These are phyloP conservation scores for Tolypocladium ovalisporum DNA, from an alignment of 2,329 filamentous ascomycete genomes.

Conservation along the genomic window DNA sequence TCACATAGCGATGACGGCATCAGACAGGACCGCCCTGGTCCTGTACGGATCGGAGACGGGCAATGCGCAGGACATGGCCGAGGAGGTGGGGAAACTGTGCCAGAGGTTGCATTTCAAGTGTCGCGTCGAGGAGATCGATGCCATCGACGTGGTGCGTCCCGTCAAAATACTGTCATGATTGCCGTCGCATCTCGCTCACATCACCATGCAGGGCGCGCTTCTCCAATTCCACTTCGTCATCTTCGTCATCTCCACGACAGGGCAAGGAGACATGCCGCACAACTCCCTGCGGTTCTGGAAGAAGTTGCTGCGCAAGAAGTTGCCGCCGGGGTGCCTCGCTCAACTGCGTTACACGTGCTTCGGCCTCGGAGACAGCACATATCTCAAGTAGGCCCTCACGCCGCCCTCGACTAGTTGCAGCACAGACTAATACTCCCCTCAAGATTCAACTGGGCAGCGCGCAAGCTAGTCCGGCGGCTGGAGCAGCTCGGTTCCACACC, in stretches of 20 bases:
- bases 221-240: conserved; percentile 50
- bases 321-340: conserved; percentile 59
- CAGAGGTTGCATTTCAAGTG: conserved; percentile 72
- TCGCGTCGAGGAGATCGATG: conserved; percentile 66
- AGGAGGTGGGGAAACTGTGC: conserved; percentile 64
- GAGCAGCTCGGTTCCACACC: conserved; percentile 71
- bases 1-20: conserved; percentile 11
- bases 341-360: conserved; percentile 71
- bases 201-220: conserved; percentile 32
- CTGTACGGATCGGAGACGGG: conserved; percentile 94
- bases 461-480: conserved; percentile 78
- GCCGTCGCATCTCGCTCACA: not conserved
- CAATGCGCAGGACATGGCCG: conserved; percentile 82
- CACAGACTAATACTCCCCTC: not conserved
- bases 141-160: conserved; percentile 57
- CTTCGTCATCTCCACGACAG: conserved; percentile 83
- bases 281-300: conserved; percentile 82
- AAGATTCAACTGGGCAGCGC: conserved; percentile 86
- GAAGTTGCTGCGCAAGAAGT: conserved; percentile 65
- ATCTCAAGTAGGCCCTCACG: conserved; percentile 58
- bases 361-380: conserved; percentile 89
- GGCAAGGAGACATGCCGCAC: conserved; percentile 83
- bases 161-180: not conserved
- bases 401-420: not conserved
- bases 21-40: conserved; percentile 46